Evolutionary conservation across 768 basidiomycete genomes (phyloP), one percentile per base, ranked within the genome.

Genomic region (Amanita brunnescens): DNA sequence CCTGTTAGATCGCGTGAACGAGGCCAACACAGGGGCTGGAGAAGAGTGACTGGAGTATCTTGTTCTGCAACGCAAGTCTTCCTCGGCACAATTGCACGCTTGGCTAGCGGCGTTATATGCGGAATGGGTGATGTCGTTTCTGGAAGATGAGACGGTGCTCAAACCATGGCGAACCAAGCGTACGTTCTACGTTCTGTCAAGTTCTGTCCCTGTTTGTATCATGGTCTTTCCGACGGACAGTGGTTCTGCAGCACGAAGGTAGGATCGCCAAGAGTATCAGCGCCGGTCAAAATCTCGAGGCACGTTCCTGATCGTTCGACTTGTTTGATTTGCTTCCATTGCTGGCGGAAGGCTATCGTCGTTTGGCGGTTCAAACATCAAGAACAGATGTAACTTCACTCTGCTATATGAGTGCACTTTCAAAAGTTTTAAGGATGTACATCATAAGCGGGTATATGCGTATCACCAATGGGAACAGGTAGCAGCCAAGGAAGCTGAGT

Each of bases 231-330:
- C 78, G 90, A 20, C 75, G 87, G 56, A 79, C 81, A 7, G 67
- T 91, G 18, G 91, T 94, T 59, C 68, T 74, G 12, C 67, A 70
- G 18, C 81, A 84, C 41, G 86, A 92, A 63, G 80, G 79, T 5
- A 75, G 80, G 61, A 84, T 95, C 46, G 64, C 92, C 51, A 94
- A 89, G 64, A 80, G 81, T n/a, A 74, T 95, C 51, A 79, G 80
- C 56, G 76, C 80, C 7, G 87, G 84, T 2, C 85, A 93, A 63
- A 94, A 94, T 59, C 74, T 91, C 30, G 79, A 81, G 53, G 83
- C 80, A 55, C 18, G 62, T n/a, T n/a, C n/a, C n/a, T n/a, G n/a
- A n/a, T n/a, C n/a, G n/a, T n/a, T n/a, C n/a, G n/a, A n/a, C n/a
- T n/a, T n/a, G n/a, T n/a, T n/a, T n/a, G n/a, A n/a, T n/a, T n/a